Evolutionary conservation across 2,329 filamentous ascomycete species (phyloP).

Genomic region (Rhinocladiella mackenziei): DNA sequence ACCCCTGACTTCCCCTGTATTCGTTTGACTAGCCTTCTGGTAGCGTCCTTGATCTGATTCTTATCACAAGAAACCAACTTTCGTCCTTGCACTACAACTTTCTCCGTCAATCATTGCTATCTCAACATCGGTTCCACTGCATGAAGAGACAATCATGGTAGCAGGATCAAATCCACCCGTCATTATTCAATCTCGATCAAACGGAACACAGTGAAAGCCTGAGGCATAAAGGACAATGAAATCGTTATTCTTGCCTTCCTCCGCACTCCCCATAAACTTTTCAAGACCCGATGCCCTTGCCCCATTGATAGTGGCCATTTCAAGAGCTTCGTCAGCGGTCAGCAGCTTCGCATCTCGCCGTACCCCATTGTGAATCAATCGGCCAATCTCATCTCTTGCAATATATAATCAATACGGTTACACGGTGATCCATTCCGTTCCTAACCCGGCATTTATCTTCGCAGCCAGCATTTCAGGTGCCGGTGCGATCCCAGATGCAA

Average conservation of each 20-base stretch:
- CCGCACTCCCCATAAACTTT: conserved; percentile 38
- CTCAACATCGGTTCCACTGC: conserved; percentile 44
- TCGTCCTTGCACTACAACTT: conserved; percentile 37
- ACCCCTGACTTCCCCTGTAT: conserved; percentile 7
- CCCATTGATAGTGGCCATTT: conserved; percentile 52
- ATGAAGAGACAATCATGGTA: conserved; percentile 43
- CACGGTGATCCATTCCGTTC: conserved; percentile 54
- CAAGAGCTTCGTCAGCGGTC: conserved; percentile 45
- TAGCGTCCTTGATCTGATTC: conserved; percentile 39
- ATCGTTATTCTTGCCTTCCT: conserved; percentile 42
- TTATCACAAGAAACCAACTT: conserved; percentile 42
- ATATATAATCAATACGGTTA: conserved; percentile 51
- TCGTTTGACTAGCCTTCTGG: conserved; percentile 29
- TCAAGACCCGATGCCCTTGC: conserved; percentile 47
- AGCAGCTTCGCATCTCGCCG: conserved; percentile 43
- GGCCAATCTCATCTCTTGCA: conserved; percentile 53
- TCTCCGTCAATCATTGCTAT: conserved; percentile 44
- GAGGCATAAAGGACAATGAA: conserved; percentile 36
- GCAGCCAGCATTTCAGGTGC: conserved; percentile 45
- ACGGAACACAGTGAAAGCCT: conserved; percentile 38
- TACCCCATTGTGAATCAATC: conserved; percentile 47
- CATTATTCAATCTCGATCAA: conserved; percentile 34
- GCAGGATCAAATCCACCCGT: conserved; percentile 38
- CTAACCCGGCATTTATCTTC: conserved; percentile 47
- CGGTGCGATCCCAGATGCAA: conserved; percentile 49